Base-by-base conservation (phyloP, 1,284 basidiomycete species). In the Clitocybe nebularis region DNA sequence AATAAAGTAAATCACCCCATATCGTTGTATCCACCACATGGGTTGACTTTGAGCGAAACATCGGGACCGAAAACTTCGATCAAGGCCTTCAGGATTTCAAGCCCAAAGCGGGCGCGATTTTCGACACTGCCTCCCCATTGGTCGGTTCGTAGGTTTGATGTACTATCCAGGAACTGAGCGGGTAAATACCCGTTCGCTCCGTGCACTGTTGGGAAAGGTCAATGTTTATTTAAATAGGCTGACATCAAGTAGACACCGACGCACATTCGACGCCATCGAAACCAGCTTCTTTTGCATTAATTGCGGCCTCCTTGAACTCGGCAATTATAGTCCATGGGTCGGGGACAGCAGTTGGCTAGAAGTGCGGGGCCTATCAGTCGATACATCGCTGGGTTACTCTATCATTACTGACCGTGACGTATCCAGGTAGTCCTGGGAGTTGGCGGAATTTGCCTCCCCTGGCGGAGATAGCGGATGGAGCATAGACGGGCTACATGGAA, bases 241-340 rank as follows among this genome's bases (percentile, higher is more conserved):
- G 4, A 16, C 13, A 13, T 5, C n/a, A 3, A 33, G 11, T 20
- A 13, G 25, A 39, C 5, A 3, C 20, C 24, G 19, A 49, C 62
- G 41, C 51, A 69, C 71, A 37, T 63, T 85, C 81, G 22, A 83
- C 73, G 23, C 80, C 80, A 51, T 86, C 81, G 50, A 84, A 82
- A 0, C 81, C 81, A 17, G 80, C 78, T 52, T 71, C 66, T 36
- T 77, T 71, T 2, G 79, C 77, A 44, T 75, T 74, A 24, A 69
- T 54, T 3, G 79, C 79, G 0, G 77, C 76, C 30, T 72, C 53
- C 28, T 61, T 68, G 57, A 72, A 84, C 38, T 69, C 58, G 0
- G 58, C 63, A 26, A 79, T 60, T 41, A 74, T 47, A 1, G 57
- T 55, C 41, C 54, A 55, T 0, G 71, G 69, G 36, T 75, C 70